Evolutionary conservation across 2,329 filamentous ascomycete species (phyloP).

Genomic region (Domatiomyces catenatus): DNA sequence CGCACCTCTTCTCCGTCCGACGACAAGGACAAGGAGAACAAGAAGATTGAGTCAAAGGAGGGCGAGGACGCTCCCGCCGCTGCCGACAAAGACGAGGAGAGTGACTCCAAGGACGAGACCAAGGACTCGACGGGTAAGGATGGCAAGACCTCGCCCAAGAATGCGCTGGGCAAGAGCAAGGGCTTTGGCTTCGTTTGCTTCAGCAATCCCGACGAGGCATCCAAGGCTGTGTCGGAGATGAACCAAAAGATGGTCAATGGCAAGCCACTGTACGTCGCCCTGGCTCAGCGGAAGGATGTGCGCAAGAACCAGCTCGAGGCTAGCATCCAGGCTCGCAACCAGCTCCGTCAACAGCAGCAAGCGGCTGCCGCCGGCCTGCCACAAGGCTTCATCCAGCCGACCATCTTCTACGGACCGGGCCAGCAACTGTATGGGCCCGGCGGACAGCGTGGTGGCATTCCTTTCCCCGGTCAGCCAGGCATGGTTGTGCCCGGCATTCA

Average conservation of each 20-base stretch:
- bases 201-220: conserved; percentile 96
- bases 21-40: conserved; percentile 39
- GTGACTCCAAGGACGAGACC: conserved; percentile 37
- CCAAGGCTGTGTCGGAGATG: conserved; percentile 98
- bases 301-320: conserved; percentile 98
- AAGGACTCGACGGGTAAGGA: conserved; percentile 38
- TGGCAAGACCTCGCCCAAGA: conserved; percentile 44
- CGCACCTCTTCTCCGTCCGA: conserved; percentile 20
- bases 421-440: conserved; percentile 28
- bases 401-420: conserved; percentile 81
- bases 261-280: conserved; percentile 94
- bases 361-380: conserved; percentile 80
- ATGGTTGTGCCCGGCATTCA: conserved; percentile 53
- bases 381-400: conserved; percentile 66
- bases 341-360: conserved; percentile 94
- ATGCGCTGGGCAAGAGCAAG: conserved; percentile 88
- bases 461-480: conserved; percentile 41
- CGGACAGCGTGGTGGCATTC: conserved; percentile 44
- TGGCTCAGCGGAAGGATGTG: conserved; percentile 98
- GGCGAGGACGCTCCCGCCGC: conserved; percentile 34
- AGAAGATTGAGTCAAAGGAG: conserved; percentile 36
- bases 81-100: conserved; percentile 28
- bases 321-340: conserved; percentile 97
- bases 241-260: conserved; percentile 97
- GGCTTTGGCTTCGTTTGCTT: conserved; percentile 99